Base-by-base conservation (phyloP, 352 stramenopile genomes). In the Pythium vanterpoolii region DNA sequence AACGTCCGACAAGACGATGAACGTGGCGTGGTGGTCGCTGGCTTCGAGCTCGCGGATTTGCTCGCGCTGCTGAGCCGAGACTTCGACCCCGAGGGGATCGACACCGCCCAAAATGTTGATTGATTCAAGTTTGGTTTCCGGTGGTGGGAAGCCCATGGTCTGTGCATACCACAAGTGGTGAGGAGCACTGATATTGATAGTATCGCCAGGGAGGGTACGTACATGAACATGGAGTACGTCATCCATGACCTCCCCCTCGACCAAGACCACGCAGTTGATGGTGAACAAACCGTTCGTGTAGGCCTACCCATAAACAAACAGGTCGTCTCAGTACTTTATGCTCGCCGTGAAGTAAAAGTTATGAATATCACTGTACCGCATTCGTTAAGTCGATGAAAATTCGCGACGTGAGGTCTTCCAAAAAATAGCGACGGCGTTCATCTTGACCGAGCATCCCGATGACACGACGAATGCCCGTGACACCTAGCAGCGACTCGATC, bases 1-100 rank as follows among this genome's bases (percentile, higher is more conserved):
- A 14, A 98, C 87, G 63, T 98, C 90, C 10, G 90, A 97, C 23
- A 98, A 62, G 49, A 98, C 75, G 26, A 98, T 96, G 70, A 98
- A 98, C 53, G 87, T 90, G 7, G 85, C 75, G 38, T 97, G 80
- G 53, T 94, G 81, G 48, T 93, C 87, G 18, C 79, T 72, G 11
- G 70, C 70, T 69, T 98, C 91, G 9, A 97, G 64, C 51, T 72
- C 60, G 36, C 72, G 66, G 45, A 97, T 96, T 46, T 93, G 77
- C 23, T 90, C 72, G 30, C 86, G 66, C 69, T 96, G 86, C 44
- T 93, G 82, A 1, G 69, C 62, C 18, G 83, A 93, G 11, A 95
- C 74, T 45, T 95, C 83, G 13, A 96, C 72, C 24, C 84, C 87
- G 10, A 96, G 83, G 19, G 90, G 76, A 24, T 98, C 88, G 14